These are phyloP conservation scores for Candida sanyaensis DNA, from an alignment of 1,139 yeast genomes.

Conservation along the genomic window DNA sequence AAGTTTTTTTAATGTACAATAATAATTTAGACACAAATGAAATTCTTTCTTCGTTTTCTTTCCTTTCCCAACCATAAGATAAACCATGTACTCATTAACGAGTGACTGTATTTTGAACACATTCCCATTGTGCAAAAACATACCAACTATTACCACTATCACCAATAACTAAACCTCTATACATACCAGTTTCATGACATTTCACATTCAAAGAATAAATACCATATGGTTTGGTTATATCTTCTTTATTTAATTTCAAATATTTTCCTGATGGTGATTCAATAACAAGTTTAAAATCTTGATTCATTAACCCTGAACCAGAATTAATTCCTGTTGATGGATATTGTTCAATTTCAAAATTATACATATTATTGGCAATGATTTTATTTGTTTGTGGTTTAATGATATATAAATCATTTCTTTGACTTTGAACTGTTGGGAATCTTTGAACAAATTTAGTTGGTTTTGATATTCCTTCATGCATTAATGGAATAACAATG, in stretches of 20 bases:
- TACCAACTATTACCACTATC: conserved; percentile 85
- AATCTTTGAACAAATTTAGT: conserved; percentile 66
- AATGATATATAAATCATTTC: conserved; percentile 75
- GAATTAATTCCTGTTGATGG: conserved; percentile 57
- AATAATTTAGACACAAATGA: no score
- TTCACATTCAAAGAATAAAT: conserved; percentile 59
- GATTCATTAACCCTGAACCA: conserved; percentile 39
- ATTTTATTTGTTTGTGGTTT: conserved; percentile 80
- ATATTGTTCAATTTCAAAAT: conserved; percentile 63
- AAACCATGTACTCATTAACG: background rate
- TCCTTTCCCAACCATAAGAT: no score
- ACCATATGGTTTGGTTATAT: conserved; percentile 43
- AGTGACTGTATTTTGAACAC: conserved; percentile 24
- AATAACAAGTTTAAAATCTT: conserved; percentile 60
- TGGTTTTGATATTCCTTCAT: conserved; percentile 63
- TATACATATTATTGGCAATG: conserved; percentile 57
- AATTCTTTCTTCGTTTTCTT: no score
- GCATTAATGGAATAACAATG: conserved; percentile 75
- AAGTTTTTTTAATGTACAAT: background rate
- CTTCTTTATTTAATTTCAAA: conserved; percentile 53
- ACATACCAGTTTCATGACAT: conserved; percentile 72
- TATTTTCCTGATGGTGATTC: conserved; percentile 86
- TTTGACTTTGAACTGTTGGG: conserved; percentile 69
- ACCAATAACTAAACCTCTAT: conserved; percentile 82
- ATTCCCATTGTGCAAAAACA: conserved; percentile 90